phyloP scores from a whole-genome alignment of 371 early-diverging fungal species.

The Phascolomyces articulosus region DNA sequence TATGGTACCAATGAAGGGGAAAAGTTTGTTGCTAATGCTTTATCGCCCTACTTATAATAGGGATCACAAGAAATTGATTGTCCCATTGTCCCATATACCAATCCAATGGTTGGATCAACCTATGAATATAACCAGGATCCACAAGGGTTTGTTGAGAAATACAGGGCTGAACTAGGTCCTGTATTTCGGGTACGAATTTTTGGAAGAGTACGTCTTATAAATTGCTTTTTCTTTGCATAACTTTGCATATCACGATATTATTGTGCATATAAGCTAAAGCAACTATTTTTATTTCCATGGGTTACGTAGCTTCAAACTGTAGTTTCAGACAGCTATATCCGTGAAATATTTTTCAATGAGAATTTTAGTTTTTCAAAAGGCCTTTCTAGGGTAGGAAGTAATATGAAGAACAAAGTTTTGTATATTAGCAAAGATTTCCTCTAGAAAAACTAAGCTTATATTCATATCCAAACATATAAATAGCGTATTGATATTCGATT shows the following conservation, averaged over 20 bases:
- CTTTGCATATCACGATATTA: no score
- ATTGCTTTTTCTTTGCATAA: no score
- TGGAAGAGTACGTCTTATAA: conserved; percentile 12
- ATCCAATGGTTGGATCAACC: conserved; percentile 19
- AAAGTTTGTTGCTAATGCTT: no score
- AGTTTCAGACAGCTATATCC: conserved; percentile 17
- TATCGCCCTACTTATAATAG: no score
- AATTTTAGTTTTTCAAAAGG: conserved; percentile 14
- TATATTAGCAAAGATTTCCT: no score
- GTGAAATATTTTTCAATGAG: conserved; percentile 17
- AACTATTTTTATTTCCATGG: background rate
- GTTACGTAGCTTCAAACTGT: conserved; percentile 5
- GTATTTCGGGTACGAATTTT: conserved; percentile 18
- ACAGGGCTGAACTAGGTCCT: conserved; percentile 9
- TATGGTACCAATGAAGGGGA: no score
- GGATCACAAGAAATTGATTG: background rate
- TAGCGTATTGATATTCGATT: conserved; percentile 13
- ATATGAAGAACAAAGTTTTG: no score
- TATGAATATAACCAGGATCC: conserved; percentile 15
- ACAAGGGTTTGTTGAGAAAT: conserved; percentile 16
- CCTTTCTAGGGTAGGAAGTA: background rate
- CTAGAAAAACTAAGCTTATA: no score
- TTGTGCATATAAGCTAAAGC: background rate
- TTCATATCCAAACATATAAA: no score
- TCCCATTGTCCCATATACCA: conserved; percentile 20